Conservation (phyloP, 768 basidiomycete species). For the Gautieria morchelliformis region DNA sequence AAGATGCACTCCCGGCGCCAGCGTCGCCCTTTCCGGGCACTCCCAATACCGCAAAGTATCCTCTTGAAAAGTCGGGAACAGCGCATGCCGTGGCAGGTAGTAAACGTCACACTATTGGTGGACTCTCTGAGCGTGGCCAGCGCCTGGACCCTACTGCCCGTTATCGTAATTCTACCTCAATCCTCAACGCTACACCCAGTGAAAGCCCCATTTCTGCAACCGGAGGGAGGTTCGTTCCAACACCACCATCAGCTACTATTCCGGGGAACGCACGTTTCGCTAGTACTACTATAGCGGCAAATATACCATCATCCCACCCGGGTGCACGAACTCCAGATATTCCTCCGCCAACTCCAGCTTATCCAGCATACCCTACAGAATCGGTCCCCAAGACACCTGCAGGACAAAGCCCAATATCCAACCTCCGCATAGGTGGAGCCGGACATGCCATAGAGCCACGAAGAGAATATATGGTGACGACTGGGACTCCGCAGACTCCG, state of each 20-base stretch:
- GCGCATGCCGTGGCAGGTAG: constrained; percentile 40
- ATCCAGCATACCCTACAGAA: constrained; percentile 53
- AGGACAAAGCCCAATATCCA: constrained; percentile 45
- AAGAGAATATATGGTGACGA: constrained; percentile 32
- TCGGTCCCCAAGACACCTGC: constrained; percentile 43
- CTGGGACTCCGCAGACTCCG: constrained; percentile 40
- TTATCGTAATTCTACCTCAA: constrained; percentile 20
- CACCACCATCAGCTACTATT: background rate
- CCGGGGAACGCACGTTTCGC: background rate
- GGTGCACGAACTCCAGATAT: constrained; percentile 14
- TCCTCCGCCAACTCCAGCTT: constrained; percentile 56
- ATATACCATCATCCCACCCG: background rate
- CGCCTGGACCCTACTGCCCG: constrained; percentile 1
- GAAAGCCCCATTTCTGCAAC: background rate
- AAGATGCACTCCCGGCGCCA: constrained; percentile 58
- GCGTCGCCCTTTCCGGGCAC: constrained; percentile 65
- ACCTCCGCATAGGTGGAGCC: constrained; percentile 31
- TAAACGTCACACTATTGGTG: constrained; percentile 46
- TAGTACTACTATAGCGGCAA: background rate
- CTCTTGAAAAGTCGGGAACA: constrained; percentile 16
- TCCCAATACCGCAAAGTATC: constrained; percentile 17
- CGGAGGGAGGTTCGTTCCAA: background rate
- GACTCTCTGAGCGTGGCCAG: constrained; percentile 20
- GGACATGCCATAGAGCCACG: constrained; percentile 56
- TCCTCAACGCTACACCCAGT: constrained; percentile 17